Evolutionary conservation across 768 basidiomycete genomes (phyloP).

Genomic region (Pleurotus giganteus): DNA sequence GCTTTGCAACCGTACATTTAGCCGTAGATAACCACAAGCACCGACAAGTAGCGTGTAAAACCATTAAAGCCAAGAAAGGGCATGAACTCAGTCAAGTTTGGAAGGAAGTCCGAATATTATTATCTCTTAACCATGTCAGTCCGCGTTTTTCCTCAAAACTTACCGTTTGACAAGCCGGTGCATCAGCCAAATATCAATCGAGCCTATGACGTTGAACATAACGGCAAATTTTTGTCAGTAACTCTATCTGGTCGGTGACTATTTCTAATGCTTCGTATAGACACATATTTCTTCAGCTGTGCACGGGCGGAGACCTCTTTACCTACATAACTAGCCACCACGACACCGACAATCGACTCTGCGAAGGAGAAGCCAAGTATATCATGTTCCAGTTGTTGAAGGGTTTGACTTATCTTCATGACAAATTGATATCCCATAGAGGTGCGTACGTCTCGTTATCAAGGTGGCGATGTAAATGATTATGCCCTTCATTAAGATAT

Average conservation of each 20-base stretch:
- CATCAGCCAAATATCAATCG: conserved; percentile 78
- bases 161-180: not conserved
- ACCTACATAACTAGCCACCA: conserved; percentile 72
- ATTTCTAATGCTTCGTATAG: conserved; percentile 28
- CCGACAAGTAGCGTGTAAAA: conserved; percentile 83
- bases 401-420: conserved; percentile 70
- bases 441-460: conserved; percentile 40
- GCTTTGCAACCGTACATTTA: conserved; percentile 80
- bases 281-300: conserved; percentile 83
- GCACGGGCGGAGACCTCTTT: conserved; percentile 86
- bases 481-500: too few relatives aligned
- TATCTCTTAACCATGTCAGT: conserved; percentile 68
- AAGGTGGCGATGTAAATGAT: too few relatives aligned
- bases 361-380: conserved; percentile 82
- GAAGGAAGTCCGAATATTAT: conserved; percentile 78
- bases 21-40: conserved; percentile 63
- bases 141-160: not conserved
- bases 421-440: conserved; percentile 72
- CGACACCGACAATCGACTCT: conserved; percentile 48
- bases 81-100: conserved; percentile 58
- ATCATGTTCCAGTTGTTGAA: conserved; percentile 79
- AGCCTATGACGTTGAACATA: conserved; percentile 67
- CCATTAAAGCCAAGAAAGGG: conserved; percentile 62
- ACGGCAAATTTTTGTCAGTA: conserved; percentile 56
- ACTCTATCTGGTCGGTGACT: conserved; percentile 1